Evolutionary conservation across 768 basidiomycete genomes (phyloP).

Genomic region (Filobasidium wieringae): DNA sequence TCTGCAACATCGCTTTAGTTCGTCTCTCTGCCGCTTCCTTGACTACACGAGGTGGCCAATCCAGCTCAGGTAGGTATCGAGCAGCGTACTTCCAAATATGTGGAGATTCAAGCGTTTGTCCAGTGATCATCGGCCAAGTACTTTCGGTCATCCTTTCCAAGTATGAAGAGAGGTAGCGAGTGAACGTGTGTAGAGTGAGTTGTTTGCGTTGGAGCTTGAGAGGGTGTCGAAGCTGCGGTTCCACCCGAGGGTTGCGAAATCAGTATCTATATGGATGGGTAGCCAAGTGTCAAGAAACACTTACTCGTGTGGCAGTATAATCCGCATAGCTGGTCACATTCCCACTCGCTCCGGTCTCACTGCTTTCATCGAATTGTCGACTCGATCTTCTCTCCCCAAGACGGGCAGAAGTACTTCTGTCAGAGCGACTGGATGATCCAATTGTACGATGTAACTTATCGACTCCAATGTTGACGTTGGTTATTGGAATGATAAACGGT

Average conservation of each 20-base stretch:
- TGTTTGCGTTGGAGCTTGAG: slow-evolving; percentile 6
- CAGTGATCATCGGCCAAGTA: slow-evolving; percentile 1
- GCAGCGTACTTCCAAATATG: background rate
- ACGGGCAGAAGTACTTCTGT: too few relatives aligned
- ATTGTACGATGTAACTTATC: too few relatives aligned
- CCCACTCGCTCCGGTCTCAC: background rate
- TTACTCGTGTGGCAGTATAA: background rate
- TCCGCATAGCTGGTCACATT: background rate
- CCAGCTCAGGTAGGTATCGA: slow-evolving; percentile 6
- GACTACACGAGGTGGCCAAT: slow-evolving; percentile 1
- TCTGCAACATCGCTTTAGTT: too few relatives aligned
- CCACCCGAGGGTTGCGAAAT: too few relatives aligned
- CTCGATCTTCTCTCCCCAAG: too few relatives aligned
- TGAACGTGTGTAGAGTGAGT: slow-evolving; percentile 3
- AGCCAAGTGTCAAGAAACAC: background rate
- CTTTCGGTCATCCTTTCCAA: background rate
- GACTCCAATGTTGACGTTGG: too few relatives aligned
- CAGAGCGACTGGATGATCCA: too few relatives aligned
- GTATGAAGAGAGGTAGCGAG: slow-evolving; percentile 5
- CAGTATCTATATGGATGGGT: too few relatives aligned
- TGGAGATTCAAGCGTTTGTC: background rate
- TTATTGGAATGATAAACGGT: background rate
- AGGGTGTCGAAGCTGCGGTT: slow-evolving; percentile 6
- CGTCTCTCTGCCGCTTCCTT: too few relatives aligned
- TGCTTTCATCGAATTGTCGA: too few relatives aligned